phyloP scores from a whole-genome alignment of 805 yeast species.

The Candida ipomoeae region DNA sequence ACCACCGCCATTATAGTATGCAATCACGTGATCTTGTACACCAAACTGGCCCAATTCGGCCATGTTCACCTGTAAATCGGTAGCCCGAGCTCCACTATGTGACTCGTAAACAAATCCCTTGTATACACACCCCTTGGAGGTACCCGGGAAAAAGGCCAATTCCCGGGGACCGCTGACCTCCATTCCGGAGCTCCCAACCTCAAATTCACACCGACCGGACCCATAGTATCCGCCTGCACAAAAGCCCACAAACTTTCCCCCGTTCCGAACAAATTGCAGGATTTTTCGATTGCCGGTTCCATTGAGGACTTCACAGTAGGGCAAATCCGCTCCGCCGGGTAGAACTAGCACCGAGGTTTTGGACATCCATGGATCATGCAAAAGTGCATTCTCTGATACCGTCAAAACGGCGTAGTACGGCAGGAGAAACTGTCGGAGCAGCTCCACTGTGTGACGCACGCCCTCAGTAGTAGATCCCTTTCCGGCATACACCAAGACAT shows the following conservation, averaged over 20 bases:
- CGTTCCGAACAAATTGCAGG: slow-evolving; percentile 60
- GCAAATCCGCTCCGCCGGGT: slow-evolving; percentile 98
- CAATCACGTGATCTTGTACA: slow-evolving; percentile 22
- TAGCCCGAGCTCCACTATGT: slow-evolving; percentile 71
- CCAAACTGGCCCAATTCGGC: slow-evolving; percentile 19
- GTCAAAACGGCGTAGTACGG: slow-evolving; percentile 85
- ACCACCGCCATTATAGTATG: slow-evolving; percentile 88
- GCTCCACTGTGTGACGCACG: slow-evolving; percentile 76
- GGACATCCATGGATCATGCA: slow-evolving; percentile 76
- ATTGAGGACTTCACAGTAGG: slow-evolving; percentile 68
- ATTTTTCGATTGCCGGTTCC: slow-evolving; percentile 65
- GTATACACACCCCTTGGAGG: slow-evolving; percentile 74
- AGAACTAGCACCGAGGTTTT: slow-evolving; percentile 77
- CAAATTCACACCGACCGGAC: slow-evolving; percentile 74
- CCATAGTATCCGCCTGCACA: slow-evolving; percentile 96
- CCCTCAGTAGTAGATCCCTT: slow-evolving; percentile 87
- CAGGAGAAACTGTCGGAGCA: slow-evolving; percentile 68
- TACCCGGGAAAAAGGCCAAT: slow-evolving; percentile 76
- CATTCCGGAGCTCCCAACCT: slow-evolving; percentile 60
- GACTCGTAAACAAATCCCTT: slow-evolving; percentile 76
- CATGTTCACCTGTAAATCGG: slow-evolving; percentile 38
- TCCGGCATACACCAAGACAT: slow-evolving; percentile 22
- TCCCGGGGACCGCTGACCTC: slow-evolving; percentile 89
- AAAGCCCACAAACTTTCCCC: slow-evolving; percentile 82
- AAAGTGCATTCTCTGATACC: slow-evolving; percentile 57